Base-by-base conservation (phyloP, 2,329 filamentous ascomycete species). In the Fusarium pininemorale region DNA sequence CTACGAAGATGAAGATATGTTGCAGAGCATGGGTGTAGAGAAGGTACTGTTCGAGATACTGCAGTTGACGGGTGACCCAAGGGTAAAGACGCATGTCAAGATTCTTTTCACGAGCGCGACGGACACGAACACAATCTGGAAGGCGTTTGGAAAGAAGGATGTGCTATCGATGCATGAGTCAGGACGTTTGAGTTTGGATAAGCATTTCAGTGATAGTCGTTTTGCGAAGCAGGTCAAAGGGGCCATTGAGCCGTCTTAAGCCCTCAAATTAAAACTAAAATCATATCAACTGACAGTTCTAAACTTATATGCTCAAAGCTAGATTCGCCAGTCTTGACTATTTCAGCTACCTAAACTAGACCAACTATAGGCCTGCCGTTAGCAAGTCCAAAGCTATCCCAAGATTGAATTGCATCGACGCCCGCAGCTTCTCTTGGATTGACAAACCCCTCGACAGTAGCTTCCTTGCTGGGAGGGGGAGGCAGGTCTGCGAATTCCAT, bases 231-330 rank as follows among this genome's bases (percentile, higher is more conserved):
- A 53, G 5, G 3, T 53, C 2, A 9, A 22, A 6, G 50, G 5
- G 2, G 12, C 32, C 1, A 1, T 37, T 4, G n/a, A 53, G 13
- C 28, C 45, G 6, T 28, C 18, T 28, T 47, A 11, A 22, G 8
- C 12, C 8, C 26, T 26, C 26, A 26, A 26, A 26, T 26, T 26
- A 26, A 26, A 6, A 24, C 6, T 1, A 44, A 6, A 44, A 24
- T 42, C 11, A 12, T 47, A 28, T 47, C 11, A 1, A 26, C 12
- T 26, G 24, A 9, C 5, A 0, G 10, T 20, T 45, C 16, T 26
- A 0, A 45, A 15, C 1, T 14, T 13, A 1, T 4, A 5, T 13
- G 16, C 16, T 4, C 10, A 26, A 13, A 26, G 3, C 10, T 18
- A 12, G 3, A 6, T 5, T 26, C 26, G 6, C 26, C 26, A 26